Base-by-base conservation (phyloP, 2,329 filamentous ascomycete genomes). In the Colletotrichum scovillei region DNA sequence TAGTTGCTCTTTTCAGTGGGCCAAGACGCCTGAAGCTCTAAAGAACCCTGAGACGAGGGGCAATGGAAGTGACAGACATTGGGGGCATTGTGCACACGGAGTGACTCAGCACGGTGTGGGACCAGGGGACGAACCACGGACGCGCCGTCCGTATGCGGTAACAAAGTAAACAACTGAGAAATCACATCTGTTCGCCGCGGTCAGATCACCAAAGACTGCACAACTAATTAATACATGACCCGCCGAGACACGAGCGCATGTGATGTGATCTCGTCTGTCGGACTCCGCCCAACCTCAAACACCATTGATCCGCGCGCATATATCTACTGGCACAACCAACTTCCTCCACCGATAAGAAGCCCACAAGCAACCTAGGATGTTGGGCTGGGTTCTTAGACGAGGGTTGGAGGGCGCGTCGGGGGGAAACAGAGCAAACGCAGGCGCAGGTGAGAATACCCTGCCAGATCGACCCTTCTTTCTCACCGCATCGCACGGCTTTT, bases 321-420 rank as follows among this genome's bases (percentile, higher is more conserved):
- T 19, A 32, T 5, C 32, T 8, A 35, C 14, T 52, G 46, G 67
- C 70, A 30, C 60, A 49, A 30, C 14, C n/a, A 55, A 12, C 22
- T 38, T 35, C 24, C 22, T 35, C 32, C 66, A 52, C 35, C n/a
- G 56, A 38, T 46, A 28, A 62, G 12, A 28, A 56, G 24, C 55
- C 58, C 68, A 64, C 62, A 32, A 67, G 42, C 8, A 49, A 67
- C 52, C 53, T 49, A 75, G 62, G 42, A 91, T 91, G 89, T 84
- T 91, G 73, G 88, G 89, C 75, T 91, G 89, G 89, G 88, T 90
- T 82, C 81, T 91, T 77, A 88, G 86, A 78, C 85, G 82, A 78
- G 82, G 84, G 53, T 78, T 85, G 70, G 83, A 84, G 57, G 80
- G 78, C 76, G 83, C 82, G 70, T 83, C 81, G 58, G 84, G 84